Evolutionary conservation across 352 stramenopile genomes (phyloP).

Genomic region (Phytophthora vignae): DNA sequence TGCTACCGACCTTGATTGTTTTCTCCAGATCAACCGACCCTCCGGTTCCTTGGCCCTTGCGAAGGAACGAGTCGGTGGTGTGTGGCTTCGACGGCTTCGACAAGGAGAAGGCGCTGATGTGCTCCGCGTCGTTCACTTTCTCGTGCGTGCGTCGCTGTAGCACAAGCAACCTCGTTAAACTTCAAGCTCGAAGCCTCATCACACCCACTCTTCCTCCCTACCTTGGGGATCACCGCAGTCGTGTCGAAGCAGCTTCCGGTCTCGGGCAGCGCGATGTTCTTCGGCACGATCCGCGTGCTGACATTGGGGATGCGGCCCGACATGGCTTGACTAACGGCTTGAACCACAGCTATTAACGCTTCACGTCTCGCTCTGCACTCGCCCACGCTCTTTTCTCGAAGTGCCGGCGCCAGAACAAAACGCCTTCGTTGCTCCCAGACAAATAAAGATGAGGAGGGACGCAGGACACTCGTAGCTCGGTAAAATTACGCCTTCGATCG

Average conservation of each 20-base stretch:
- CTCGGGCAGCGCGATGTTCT: slow-evolving; percentile 80
- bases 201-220: slow-evolving; percentile 11
- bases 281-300: slow-evolving; percentile 84
- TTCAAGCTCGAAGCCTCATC: background rate
- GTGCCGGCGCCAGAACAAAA: slow-evolving; percentile 35
- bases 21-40: slow-evolving; percentile 83
- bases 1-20: slow-evolving; percentile 36
- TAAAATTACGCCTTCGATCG: slow-evolving; percentile 18
- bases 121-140: slow-evolving; percentile 63
- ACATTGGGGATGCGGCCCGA: slow-evolving; percentile 83
- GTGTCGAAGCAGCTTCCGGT: slow-evolving; percentile 96
- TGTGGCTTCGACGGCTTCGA: slow-evolving; percentile 87
- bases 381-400: slow-evolving; percentile 48
- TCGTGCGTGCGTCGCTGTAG: slow-evolving; percentile 70
- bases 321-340: slow-evolving; percentile 34
- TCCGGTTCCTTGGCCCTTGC: slow-evolving; percentile 89
- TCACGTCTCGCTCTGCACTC: slow-evolving; percentile 1
- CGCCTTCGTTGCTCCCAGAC: slow-evolving; percentile 13
- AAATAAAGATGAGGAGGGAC: slow-evolving; percentile 33
- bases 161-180: background rate
- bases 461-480: background rate
- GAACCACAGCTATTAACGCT: background rate
- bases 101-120: slow-evolving; percentile 92
- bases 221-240: slow-evolving; percentile 73
- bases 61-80: slow-evolving; percentile 92